Conservation (phyloP, 2,329 filamentous ascomycete genomes). For the Aspergillus transmontanensis region DNA sequence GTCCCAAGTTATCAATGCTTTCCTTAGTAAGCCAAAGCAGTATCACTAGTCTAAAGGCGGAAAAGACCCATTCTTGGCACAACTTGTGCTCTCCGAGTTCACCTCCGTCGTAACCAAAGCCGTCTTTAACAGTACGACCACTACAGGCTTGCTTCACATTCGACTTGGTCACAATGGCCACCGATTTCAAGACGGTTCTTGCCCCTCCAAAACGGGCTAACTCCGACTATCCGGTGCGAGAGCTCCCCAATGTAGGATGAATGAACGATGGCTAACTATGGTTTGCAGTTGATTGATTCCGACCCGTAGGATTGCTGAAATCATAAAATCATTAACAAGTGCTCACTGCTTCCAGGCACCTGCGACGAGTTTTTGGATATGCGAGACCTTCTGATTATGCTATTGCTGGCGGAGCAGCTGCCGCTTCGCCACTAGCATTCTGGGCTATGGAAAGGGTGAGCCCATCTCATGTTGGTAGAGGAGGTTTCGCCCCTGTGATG, state of each 20-base stretch:
- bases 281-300: slow-evolving; percentile 88
- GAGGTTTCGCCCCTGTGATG: slow-evolving; percentile 81
- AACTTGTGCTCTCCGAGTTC: slow-evolving; percentile 29
- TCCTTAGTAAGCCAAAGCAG: background rate
- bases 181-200: slow-evolving; percentile 47
- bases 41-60: slow-evolving; percentile 3
- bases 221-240: slow-evolving; percentile 83
- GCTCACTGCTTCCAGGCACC: slow-evolving; percentile 65
- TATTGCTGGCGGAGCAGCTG: slow-evolving; percentile 67
- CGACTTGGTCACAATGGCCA: slow-evolving; percentile 36
- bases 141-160: slow-evolving; percentile 12
- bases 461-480: slow-evolving; percentile 80
- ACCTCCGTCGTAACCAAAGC: slow-evolving; percentile 25
- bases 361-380: slow-evolving; percentile 87
- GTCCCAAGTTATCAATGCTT: background rate
- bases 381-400: slow-evolving; percentile 82
- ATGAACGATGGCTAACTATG: slow-evolving; percentile 22
- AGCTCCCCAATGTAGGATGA: slow-evolving; percentile 3
- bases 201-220: slow-evolving; percentile 77
- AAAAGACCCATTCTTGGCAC: slow-evolving; percentile 23
- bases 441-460: slow-evolving; percentile 79
- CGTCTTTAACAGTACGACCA: slow-evolving; percentile 25
- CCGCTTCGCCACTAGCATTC: slow-evolving; percentile 74
- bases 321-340: slow-evolving; percentile 8
- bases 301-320: slow-evolving; percentile 72